Percentiles rank a stretch among this genome's conserved stretches.
These are phyloP conservation scores for Aspergillus phoenicis DNA, from an alignment of 2,329 filamentous ascomycete genomes.

Conservation along the genomic window DNA sequence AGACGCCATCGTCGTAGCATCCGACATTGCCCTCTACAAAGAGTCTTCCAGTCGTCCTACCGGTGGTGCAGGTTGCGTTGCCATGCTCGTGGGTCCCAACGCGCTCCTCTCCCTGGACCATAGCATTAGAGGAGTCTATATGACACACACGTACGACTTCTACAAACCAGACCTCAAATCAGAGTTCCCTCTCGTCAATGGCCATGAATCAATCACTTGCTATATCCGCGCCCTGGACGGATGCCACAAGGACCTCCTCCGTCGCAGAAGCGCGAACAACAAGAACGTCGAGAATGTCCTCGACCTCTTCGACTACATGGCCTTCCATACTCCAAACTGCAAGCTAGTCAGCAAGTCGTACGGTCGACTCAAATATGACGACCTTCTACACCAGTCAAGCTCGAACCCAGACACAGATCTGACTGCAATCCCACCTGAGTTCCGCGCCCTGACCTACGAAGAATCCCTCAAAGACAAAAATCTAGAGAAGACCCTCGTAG, in stretches of 20 bases:
- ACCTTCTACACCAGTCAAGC: conserved; percentile 62
- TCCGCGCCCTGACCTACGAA: conserved; percentile 76
- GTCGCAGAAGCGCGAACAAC: conserved; percentile 62
- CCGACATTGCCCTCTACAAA: conserved; percentile 83
- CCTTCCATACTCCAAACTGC: conserved; percentile 84
- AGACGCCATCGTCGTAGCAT: conserved; percentile 76
- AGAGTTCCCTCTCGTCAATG: conserved; percentile 84
- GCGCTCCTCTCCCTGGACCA: conserved; percentile 76
- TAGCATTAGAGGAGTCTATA: conserved; percentile 76
- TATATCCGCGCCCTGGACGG: conserved; percentile 79
- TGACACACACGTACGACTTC: conserved; percentile 85
- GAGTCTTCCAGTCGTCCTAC: conserved; percentile 81
- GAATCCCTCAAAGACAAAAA: conserved; percentile 78
- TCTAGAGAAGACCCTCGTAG: conserved; percentile 85
- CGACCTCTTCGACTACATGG: conserved; percentile 80
- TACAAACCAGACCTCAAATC: conserved; percentile 87
- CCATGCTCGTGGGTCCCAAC: conserved; percentile 76
- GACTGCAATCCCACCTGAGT: conserved; percentile 72
- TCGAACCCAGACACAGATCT: conserved; percentile 69
- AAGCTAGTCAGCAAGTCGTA: conserved; percentile 89
- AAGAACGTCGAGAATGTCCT: conserved; percentile 63
- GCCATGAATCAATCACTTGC: conserved; percentile 79
- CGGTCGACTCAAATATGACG: conserved; percentile 80
- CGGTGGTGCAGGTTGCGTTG: conserved; percentile 76
- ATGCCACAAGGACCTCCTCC: conserved; percentile 78